phyloP scores from a whole-genome alignment of 371 early-diverging fungal species.

The Mortierella sp. region DNA sequence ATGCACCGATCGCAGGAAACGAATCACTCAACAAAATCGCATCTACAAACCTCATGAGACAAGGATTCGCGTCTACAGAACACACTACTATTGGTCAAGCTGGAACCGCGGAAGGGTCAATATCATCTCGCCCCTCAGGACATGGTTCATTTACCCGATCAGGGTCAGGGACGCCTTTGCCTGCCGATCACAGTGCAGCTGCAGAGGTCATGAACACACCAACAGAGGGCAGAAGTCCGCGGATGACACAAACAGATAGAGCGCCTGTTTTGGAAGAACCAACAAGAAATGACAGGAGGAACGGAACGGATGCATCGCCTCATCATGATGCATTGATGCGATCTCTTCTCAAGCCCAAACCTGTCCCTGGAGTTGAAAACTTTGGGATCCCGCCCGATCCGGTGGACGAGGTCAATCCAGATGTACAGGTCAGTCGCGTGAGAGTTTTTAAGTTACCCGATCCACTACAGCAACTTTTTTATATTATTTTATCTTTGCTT shows the following conservation, averaged over 20 bases:
- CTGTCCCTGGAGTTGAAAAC: conserved; percentile 55
- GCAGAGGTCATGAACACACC: conserved; percentile 50
- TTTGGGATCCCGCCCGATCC: conserved; percentile 61
- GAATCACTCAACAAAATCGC: conserved; percentile 33
- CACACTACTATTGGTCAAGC: neutral
- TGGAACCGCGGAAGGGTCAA: conserved; percentile 1
- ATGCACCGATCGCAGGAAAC: conserved; percentile 4
- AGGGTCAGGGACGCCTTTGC: conserved; percentile 40
- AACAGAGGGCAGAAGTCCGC: conserved; percentile 38
- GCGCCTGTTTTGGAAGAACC: conserved; percentile 16
- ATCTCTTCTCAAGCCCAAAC: conserved; percentile 50
- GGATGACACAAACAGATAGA: conserved; percentile 5
- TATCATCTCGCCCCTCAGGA: neutral
- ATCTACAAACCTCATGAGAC: conserved; percentile 23
- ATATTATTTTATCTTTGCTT: neutral
- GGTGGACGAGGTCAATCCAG: conserved; percentile 59
- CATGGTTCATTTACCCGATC: conserved; percentile 26
- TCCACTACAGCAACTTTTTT: neutral
- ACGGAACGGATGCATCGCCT: no score
- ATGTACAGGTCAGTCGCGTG: conserved; percentile 62
- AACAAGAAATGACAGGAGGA: neutral
- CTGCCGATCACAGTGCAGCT: conserved; percentile 50
- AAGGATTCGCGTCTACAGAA: conserved; percentile 20
- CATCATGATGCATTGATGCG: conserved; percentile 27
- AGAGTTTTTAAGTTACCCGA: no score